A percentile compares a stretch with the other conserved stretches of the same genome.
These are phyloP conservation scores for Eimeria mitis DNA, from an alignment of 169 alveolate species.

Conservation along the genomic window DNA sequence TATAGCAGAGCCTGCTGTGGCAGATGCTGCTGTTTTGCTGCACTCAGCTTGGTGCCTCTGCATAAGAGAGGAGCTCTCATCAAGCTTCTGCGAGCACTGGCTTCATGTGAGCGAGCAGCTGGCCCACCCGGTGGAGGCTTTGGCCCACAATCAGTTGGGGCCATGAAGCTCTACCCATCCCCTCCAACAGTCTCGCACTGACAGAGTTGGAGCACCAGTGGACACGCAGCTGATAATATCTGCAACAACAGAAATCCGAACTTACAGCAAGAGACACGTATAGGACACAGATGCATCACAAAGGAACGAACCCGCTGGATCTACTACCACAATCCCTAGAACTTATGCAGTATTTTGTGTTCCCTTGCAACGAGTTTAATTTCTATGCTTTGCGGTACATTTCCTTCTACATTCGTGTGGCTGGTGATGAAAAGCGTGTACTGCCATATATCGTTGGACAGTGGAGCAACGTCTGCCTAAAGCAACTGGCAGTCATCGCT, in stretches of 20 bases:
- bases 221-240: constrained; percentile 46
- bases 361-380: neutral
- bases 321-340: neutral
- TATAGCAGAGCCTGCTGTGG: neutral
- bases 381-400: neutral
- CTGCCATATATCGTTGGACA: neutral
- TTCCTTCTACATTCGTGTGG: neutral
- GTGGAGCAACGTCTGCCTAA: neutral
- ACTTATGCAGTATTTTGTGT: neutral
- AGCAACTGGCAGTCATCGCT: neutral
- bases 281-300: neutral
- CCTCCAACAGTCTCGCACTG: constrained; percentile 39
- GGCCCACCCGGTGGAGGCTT: constrained; percentile 39
- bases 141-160: constrained; percentile 30
- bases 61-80: neutral
- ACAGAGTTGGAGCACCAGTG: constrained; percentile 55
- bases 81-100: neutral
- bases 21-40: neutral
- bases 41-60: neutral
- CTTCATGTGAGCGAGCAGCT: neutral
- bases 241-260: neutral
- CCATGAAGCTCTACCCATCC: constrained; percentile 49
- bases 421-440: neutral
- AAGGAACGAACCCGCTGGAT: neutral
- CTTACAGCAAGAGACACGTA: neutral